Evolutionary conservation across 352 stramenopile species (phyloP).

Genomic region (Halophytophthora batemanensis): DNA sequence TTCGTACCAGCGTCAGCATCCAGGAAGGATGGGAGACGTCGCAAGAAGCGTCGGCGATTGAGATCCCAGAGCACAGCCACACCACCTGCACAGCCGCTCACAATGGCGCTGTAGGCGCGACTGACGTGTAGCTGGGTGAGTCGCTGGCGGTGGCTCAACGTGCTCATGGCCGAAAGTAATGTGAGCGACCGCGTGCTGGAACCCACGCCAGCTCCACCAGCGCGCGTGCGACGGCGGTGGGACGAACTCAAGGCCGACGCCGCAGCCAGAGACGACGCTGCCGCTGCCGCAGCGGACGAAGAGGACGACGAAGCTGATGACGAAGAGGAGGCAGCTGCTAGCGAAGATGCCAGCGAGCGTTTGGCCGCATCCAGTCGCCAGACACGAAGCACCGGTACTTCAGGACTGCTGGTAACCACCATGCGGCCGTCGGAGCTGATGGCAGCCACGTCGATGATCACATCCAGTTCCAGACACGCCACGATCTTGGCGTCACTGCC

Average conservation of each 20-base stretch:
- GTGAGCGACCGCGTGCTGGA: constrained; percentile 39
- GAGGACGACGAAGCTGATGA: constrained; percentile 19
- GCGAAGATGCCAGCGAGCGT: constrained; percentile 20
- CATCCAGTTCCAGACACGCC: constrained; percentile 54
- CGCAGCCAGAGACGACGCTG: constrained; percentile 22
- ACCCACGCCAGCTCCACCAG: constrained; percentile 15
- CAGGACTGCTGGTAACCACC: constrained; percentile 44
- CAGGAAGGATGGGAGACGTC: constrained; percentile 32
- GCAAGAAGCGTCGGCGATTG: constrained; percentile 56
- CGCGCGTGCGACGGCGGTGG: constrained; percentile 22
- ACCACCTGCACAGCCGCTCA: constrained; percentile 57
- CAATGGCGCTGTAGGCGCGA: constrained; percentile 57
- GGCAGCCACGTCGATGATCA: constrained; percentile 46
- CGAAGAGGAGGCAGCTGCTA: constrained; percentile 22
- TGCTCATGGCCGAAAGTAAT: constrained; percentile 39
- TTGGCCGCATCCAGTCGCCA: constrained; percentile 41
- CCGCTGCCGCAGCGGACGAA: constrained; percentile 26
- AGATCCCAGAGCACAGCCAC: constrained; percentile 68
- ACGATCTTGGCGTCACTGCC: constrained; percentile 58
- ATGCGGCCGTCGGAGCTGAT: constrained; percentile 64
- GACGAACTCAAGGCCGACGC: constrained; percentile 26
- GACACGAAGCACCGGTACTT: constrained; percentile 47
- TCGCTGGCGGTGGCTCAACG: constrained; percentile 30
- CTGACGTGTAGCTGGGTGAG: constrained; percentile 57
- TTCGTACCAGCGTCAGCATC: neutral